These are phyloP conservation scores for Jasminum sambac DNA, from an alignment of 257 asterid genomes.

Conservation along the genomic window DNA sequence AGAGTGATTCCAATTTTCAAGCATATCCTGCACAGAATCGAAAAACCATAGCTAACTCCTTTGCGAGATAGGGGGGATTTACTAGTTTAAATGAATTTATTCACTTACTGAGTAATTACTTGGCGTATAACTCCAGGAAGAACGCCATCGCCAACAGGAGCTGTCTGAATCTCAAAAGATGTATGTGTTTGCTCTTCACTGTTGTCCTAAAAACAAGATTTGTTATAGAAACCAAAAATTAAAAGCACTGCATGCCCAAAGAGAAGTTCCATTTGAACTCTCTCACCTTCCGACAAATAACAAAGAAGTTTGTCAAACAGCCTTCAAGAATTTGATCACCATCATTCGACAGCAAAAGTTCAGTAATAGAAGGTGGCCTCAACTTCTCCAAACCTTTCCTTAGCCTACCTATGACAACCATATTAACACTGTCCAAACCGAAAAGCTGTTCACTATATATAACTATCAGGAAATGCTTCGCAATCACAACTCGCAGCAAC, in stretches of 20 bases:
- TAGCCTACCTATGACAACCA: conserved; percentile 46
- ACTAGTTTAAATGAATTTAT: background rate
- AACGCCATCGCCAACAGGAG: conserved; percentile 72
- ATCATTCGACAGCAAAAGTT: conserved; percentile 76
- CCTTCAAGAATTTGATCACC: conserved; percentile 90
- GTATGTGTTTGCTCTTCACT: conserved; percentile 29
- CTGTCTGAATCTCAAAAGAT: conserved; percentile 71
- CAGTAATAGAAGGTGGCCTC: conserved; percentile 81
- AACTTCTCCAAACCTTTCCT: conserved; percentile 83
- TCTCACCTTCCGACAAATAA: conserved; percentile 69
- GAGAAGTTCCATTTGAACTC: background rate
- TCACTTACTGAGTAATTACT: conserved; percentile 70
- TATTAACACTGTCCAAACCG: conserved; percentile 25
- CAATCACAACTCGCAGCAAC: conserved; percentile 5
- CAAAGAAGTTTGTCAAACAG: conserved; percentile 72
- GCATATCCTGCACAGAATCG: conserved; percentile 58
- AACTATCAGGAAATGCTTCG: background rate
- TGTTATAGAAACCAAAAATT: background rate
- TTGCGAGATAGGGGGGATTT: too few relatives aligned
- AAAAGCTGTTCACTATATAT: conserved; percentile 9
- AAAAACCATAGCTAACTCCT: background rate
- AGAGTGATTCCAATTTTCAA: conserved; percentile 57
- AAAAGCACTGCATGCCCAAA: background rate
- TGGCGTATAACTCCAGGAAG: conserved; percentile 94
- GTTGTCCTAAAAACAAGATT: conserved; percentile 46